Base-by-base conservation (phyloP, 2,329 filamentous ascomycete genomes). In the Colletotrichum costaricense region DNA sequence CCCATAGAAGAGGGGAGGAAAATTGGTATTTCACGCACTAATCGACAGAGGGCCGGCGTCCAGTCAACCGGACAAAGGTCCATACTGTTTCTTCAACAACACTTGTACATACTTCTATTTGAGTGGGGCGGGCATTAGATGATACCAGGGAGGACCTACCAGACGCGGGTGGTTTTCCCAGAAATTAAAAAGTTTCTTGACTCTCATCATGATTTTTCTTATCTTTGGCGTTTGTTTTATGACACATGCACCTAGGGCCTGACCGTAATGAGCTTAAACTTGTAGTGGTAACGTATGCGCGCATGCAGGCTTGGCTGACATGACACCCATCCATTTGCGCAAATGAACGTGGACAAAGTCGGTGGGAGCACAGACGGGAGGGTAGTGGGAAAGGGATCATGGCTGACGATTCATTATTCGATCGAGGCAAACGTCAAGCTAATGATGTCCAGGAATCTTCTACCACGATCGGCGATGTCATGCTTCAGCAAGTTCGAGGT, bases 141-240 rank as follows among this genome's bases (percentile, higher is more conserved):
- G 69, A 72, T 73, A 73, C 66, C 66, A 73, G 70, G 14, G 70
- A 55, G 59, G 42, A 35, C 19, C 42, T 49, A 49, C 42, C 33
- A 57, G 46, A 55, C 35, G 26, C 46, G 30, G 59, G 30, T 35
- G 49, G 66, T 69, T 52, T 30, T 42, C 38, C 63, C 30, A 19
- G 52, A 54, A 38, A 7, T 35, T 8, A 46, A 42, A 69, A 67
- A 46, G 46, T 33, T 22, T 52, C 54, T 46, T 63, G 30, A 35
- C n/a, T 52, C 24, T 26, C 42, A 9, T 49, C 42, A 22, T 22
- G 22, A 8, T 33, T 16, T n/a, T 19, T 14, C 38, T 46, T 4
- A 22, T 42, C 35, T 38, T 22, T 24, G 19, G 42, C 8, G 19
- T n/a, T 35, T 35, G 33, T 35, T 35, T 8, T 22, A 33, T 30